Percentiles rank a stretch among this genome's conserved stretches.
Evolutionary conservation across 495 filamentous ascomycete genomes (phyloP).

Genomic region (Aspergillus incahuasiensis): DNA sequence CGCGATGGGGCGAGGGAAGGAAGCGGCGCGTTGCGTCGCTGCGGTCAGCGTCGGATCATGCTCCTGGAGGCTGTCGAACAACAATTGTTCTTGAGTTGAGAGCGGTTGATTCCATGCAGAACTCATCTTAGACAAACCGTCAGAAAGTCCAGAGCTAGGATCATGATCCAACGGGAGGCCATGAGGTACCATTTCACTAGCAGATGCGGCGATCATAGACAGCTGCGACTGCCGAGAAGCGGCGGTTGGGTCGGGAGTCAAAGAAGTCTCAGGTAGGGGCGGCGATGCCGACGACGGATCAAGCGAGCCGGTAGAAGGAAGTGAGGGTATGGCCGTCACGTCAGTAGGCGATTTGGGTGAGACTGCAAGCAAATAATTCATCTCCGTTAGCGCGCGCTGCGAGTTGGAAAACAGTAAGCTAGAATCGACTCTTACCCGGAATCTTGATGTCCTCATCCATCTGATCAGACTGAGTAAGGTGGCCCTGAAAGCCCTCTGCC

Average conservation of each 20-base stretch:
- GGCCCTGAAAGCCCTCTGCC: constrained; percentile 41
- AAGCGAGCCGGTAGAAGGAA: constrained; percentile 29
- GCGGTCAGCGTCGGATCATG: constrained; percentile 44
- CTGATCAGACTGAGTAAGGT: constrained; percentile 24
- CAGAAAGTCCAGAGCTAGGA: constrained; percentile 20
- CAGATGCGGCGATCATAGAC: constrained; percentile 47
- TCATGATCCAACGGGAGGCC: constrained; percentile 39
- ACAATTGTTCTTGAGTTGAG: constrained; percentile 41
- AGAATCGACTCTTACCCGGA: constrained; percentile 22
- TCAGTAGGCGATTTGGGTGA: constrained; percentile 26
- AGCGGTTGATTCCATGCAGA: constrained; percentile 38
- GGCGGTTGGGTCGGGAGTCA: constrained; percentile 36
- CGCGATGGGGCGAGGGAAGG: constrained; percentile 50
- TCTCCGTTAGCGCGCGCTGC: constrained; percentile 20
- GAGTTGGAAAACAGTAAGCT: neutral
- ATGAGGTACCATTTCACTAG: constrained; percentile 47
- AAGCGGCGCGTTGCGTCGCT: constrained; percentile 41
- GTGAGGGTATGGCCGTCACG: constrained; percentile 30
- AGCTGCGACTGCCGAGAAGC: constrained; percentile 44
- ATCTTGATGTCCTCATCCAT: constrained; percentile 27
- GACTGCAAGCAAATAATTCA: constrained; percentile 14
- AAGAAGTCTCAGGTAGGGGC: constrained; percentile 32
- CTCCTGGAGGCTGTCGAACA: constrained; percentile 44
- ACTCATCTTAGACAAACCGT: constrained; percentile 33
- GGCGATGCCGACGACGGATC: constrained; percentile 40